These are phyloP conservation scores for Cicer judaicum DNA, from an alignment of 306 rosid genomes.

Conservation along the genomic window DNA sequence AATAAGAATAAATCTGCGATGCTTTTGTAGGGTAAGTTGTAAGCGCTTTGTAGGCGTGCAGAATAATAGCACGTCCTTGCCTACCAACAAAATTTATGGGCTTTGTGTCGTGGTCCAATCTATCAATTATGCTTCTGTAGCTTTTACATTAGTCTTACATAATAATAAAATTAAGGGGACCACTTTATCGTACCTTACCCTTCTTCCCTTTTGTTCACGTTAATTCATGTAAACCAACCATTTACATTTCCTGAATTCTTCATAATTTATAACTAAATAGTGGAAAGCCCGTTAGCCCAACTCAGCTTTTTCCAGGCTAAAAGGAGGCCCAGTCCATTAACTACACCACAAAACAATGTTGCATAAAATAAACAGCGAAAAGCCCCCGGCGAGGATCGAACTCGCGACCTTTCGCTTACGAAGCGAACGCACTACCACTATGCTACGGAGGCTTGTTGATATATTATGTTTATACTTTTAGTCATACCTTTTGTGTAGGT, in stretches of 20 bases:
- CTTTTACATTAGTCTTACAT: neutral
- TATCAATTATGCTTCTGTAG: neutral
- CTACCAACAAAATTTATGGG: constrained; percentile 34
- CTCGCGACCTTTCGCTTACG: constrained; percentile 99
- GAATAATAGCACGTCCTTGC: constrained; percentile 4
- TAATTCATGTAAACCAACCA: neutral
- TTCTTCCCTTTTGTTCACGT: constrained; percentile 26
- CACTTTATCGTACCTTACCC: constrained; percentile 26
- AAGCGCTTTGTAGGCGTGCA: constrained; percentile 50
- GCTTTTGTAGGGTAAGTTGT: constrained; percentile 33
- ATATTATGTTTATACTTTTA: neutral
- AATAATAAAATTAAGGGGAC: constrained; percentile 33
- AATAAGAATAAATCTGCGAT: neutral
- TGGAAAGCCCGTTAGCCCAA: no score
- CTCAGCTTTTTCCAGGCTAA: no score
- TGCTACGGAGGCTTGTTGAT: constrained; percentile 72
- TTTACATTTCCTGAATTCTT: neutral
- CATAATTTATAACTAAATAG: no score
- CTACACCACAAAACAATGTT: no score
- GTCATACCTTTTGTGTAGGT: neutral
- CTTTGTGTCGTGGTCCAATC: constrained; percentile 40
- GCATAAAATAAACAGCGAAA: no score
- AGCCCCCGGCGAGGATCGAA: constrained; percentile 99
- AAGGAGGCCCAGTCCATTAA: no score
- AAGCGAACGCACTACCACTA: constrained; percentile 99